These are phyloP conservation scores for Aphanoascus verrucosus DNA, from an alignment of 2,329 filamentous ascomycete genomes.

Conservation along the genomic window DNA sequence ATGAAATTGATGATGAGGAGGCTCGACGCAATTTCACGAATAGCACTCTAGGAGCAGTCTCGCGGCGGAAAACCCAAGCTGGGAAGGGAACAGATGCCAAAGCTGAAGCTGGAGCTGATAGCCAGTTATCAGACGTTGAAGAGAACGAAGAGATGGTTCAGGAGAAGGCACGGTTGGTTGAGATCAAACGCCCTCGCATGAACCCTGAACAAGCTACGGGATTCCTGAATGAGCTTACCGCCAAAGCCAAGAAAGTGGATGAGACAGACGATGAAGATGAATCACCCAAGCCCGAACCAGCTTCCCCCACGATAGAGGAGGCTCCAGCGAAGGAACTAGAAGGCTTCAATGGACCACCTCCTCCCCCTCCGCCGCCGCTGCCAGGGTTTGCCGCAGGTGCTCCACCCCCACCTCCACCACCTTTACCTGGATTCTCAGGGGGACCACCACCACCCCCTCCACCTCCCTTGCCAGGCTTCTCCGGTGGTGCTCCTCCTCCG, in stretches of 20 bases:
- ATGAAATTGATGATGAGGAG: slow-evolving; percentile 41
- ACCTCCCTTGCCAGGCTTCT: slow-evolving; percentile 38
- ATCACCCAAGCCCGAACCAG: slow-evolving; percentile 26
- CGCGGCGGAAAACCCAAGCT: slow-evolving; percentile 43
- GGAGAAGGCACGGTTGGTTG: slow-evolving; percentile 68
- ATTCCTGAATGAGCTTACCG: slow-evolving; percentile 60
- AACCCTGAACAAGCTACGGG: slow-evolving; percentile 53
- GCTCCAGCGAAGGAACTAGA: slow-evolving; percentile 11
- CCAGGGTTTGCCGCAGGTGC: slow-evolving; percentile 34
- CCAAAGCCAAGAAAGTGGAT: slow-evolving; percentile 61
- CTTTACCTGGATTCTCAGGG: slow-evolving; percentile 30
- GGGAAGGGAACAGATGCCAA: slow-evolving; percentile 30
- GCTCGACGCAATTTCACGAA: slow-evolving; percentile 56
- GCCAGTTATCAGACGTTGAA: slow-evolving; percentile 39
- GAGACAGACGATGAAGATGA: slow-evolving; percentile 57
- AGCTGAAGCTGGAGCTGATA: slow-evolving; percentile 29
- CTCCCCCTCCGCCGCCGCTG: slow-evolving; percentile 40
- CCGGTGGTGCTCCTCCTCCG: slow-evolving; percentile 34
- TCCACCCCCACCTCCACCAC: slow-evolving; percentile 30
- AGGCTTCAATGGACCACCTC: slow-evolving; percentile 30
- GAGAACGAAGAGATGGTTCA: slow-evolving; percentile 53
- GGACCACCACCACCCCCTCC: slow-evolving; percentile 43
- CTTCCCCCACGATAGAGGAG: slow-evolving; percentile 2
- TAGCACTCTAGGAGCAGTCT: slow-evolving; percentile 62
- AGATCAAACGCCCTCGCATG: slow-evolving; percentile 59